Percentiles rank a stretch among this genome's conserved stretches.
Conservation (phyloP, 768 basidiomycete genomes). For the Leucogyrophana mollusca region DNA sequence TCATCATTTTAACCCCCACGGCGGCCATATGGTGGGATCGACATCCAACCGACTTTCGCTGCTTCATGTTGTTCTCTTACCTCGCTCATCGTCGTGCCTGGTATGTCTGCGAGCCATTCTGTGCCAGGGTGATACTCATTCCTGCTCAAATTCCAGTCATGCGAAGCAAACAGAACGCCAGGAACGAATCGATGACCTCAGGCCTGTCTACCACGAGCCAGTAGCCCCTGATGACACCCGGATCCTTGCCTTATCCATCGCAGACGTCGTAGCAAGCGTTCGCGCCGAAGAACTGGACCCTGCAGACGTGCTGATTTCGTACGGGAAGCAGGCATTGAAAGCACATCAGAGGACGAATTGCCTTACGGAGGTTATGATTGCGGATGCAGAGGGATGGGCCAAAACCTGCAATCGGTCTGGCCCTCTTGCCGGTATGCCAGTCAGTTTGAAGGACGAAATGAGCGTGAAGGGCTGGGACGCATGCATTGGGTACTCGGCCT, state of each 20-base stretch:
- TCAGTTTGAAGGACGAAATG: constrained; percentile 57
- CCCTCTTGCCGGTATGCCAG: constrained; percentile 56
- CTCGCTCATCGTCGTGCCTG: constrained; percentile 23
- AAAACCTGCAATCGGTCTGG: constrained; percentile 27
- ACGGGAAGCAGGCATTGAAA: constrained; percentile 46
- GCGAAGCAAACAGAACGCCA: constrained; percentile 20
- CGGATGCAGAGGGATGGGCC: constrained; percentile 41
- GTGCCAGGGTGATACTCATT: neutral
- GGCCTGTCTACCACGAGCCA: constrained; percentile 14
- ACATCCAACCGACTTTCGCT: no score
- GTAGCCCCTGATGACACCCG: constrained; percentile 15
- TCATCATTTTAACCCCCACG: no score
- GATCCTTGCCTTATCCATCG: constrained; percentile 9
- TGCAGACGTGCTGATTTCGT: constrained; percentile 38
- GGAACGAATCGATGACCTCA: constrained; percentile 14
- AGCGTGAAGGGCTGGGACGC: constrained; percentile 49
- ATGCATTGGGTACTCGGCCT: constrained; percentile 51
- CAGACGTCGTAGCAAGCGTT: constrained; percentile 17
- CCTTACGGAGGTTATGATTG: constrained; percentile 57
- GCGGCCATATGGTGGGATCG: no score
- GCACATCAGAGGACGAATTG: constrained; percentile 57
- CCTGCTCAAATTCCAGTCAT: constrained; percentile 7
- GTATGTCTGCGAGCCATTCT: no score
- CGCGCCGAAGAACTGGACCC: constrained; percentile 20
- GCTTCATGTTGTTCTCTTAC: constrained; percentile 27